Percentiles rank a stretch among this genome's conserved stretches.
These are phyloP conservation scores for Mycena epipterygia DNA, from an alignment of 768 basidiomycete genomes.

Conservation along the genomic window DNA sequence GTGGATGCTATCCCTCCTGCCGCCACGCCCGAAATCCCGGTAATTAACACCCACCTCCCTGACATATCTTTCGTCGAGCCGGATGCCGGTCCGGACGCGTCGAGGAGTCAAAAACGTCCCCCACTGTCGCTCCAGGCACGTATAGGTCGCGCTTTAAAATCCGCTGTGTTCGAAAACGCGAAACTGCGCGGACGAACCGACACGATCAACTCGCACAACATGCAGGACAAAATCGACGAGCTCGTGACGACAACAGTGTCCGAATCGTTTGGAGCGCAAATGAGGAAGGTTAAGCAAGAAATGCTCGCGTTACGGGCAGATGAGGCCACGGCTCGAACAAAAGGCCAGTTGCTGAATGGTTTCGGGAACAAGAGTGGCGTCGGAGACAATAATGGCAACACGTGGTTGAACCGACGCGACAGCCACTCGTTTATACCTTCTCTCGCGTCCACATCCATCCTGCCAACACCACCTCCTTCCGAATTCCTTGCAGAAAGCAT, in stretches of 20 bases:
- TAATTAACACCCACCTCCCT: not conserved
- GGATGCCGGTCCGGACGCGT: slow-evolving; percentile 7
- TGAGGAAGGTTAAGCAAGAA: slow-evolving; percentile 24
- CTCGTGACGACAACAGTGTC: slow-evolving; percentile 15
- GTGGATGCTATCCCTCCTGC: not conserved
- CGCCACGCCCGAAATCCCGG: not conserved
- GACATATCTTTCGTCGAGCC: not conserved
- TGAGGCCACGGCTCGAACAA: slow-evolving; percentile 16
- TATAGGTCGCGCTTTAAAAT: slow-evolving; percentile 14
- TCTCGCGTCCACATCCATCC: slow-evolving; percentile 26
- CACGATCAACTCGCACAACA: not conserved
- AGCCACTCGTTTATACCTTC: slow-evolving; percentile 16
- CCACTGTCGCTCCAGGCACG: slow-evolving; percentile 11
- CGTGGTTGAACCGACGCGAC: slow-evolving; percentile 26
- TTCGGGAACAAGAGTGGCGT: slow-evolving; percentile 15
- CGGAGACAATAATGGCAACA: not conserved
- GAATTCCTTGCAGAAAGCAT: slow-evolving; percentile 11
- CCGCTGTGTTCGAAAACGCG: slow-evolving; percentile 20
- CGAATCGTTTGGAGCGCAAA: slow-evolving; percentile 27
- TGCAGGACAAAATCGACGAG: slow-evolving; percentile 17
- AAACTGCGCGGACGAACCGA: slow-evolving; percentile 2
- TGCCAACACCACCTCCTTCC: slow-evolving; percentile 28
- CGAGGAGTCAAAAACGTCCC: slow-evolving; percentile 1
- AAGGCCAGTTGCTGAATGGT: slow-evolving; percentile 18
- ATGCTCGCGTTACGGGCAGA: slow-evolving; percentile 13